Evolutionary conservation across 768 basidiomycete species (phyloP), one percentile per base, ranked within the genome.

Genomic region (Macrolepiota fuliginosa): DNA sequence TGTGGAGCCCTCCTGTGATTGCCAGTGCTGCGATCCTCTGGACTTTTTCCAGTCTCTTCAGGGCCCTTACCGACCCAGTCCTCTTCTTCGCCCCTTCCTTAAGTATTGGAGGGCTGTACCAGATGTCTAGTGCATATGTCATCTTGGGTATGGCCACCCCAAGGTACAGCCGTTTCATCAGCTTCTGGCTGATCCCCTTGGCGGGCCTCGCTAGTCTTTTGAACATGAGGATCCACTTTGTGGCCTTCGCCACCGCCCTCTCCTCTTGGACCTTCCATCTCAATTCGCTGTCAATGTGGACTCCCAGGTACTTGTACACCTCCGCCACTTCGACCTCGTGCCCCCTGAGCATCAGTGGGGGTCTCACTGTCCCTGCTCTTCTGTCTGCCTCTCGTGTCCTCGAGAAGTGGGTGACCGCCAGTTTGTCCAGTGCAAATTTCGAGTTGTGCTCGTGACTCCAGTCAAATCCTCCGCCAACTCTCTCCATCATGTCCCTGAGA

Each of bases 371-470:
- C 27, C 13, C 35, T 7, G 6, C 1, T 27, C 19, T 50, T 12
- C 12, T 55, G 67, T 69, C 64, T 74, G 70, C 49, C 73, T 68
- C 0, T 72, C 29, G 7, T 32, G 29, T 32, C 29, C 29, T 32
- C 7, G 29, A 32, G 7, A 32, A 32, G 29, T 32, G 29, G 3
- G 29, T 32, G 3, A 32, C 52, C 9, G 65, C 71, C 0, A 70
- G 58, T 64, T 79, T 79, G 27, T 63, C 57, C 1, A 74, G 58
- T 54, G 75, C 72, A 52, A 73, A 77, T 19, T 51, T 62, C 1
- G 66, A 73, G 66, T 73, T 72, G 59, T 74, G 73, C 4, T 56
- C 25, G 1, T 5, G 3, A 1, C 68, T 61, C 73, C 74, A 75
- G 12, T 72, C 61, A 35, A 68, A 67, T 9, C 55, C 70, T 2